Evolutionary conservation across 257 asterid genomes (phyloP), one percentile per base, ranked within the genome.

Genomic region (Solanum etuberosum): DNA sequence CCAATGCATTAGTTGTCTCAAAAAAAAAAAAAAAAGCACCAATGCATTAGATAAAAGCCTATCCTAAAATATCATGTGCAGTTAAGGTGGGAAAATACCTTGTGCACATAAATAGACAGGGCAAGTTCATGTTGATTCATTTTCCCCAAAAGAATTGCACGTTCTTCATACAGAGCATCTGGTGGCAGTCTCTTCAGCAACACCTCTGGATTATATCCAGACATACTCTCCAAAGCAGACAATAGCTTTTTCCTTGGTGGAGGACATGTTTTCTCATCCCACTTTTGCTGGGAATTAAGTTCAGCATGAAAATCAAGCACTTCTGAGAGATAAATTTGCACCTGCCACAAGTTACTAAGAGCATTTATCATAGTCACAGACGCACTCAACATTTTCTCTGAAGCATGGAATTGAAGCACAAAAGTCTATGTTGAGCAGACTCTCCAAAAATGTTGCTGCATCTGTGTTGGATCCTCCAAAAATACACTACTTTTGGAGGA

Each of bases 41-140:
- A 35, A 84, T 57, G 74, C 87, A 87, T n/a, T 46, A 46, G 42
- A 46, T 80, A 29, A 80, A 80, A 80, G 67, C 37, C 40, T 29
- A 11, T 74, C 42, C 67, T 27, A 46, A 27, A 80, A 80, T 43
- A 34, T 43, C 12, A 76, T 77, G n/a, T 40, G 84, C 38, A 46
- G 68, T 51, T 46, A 43, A 89, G 78, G 81, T 42, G 65, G 72
- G 46, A 11, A 40, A 87, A 85, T 93, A 97, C 99, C 98, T 95
- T 96, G 85, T 97, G 98, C 85, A 96, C 94, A 67, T 97, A 97
- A 88, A 96, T 93, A 71, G 99, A 94, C 86, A 97, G 91, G 59
- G 99, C 97, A 91, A 97, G 98, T 90, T 97, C 99, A 87, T 96
- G 98, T 85, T 94, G 99, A 92, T 96, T 94, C 98, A 97, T 93